Conservation (phyloP, 2,329 filamentous ascomycete species). For the Epichloe coenophiala region DNA sequence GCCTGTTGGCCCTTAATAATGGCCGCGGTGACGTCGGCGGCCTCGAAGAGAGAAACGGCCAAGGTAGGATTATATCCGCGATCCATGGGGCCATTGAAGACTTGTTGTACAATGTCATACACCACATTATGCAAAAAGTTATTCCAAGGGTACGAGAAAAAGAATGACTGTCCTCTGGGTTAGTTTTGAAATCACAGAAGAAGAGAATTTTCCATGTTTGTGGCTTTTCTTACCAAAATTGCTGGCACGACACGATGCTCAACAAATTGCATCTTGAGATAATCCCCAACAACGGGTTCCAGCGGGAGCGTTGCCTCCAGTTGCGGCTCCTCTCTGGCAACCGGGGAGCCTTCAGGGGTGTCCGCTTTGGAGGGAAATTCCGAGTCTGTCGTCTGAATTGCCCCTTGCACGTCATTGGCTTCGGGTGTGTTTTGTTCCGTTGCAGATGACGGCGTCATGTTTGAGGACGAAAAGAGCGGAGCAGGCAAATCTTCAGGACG, state of each 20-base stretch:
- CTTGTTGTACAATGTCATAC: slow-evolving; percentile 96
- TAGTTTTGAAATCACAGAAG: slow-evolving; percentile 2
- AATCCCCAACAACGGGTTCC: slow-evolving; percentile 80
- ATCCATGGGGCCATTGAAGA: slow-evolving; percentile 97
- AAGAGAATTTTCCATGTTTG: not conserved
- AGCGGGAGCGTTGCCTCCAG: slow-evolving; percentile 7
- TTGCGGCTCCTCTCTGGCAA: slow-evolving; percentile 6
- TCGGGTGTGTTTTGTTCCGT: not conserved
- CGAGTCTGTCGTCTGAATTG: not conserved
- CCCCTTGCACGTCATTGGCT: slow-evolving; percentile 2
- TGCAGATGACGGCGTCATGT: not conserved
- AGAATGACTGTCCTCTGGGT: slow-evolving; percentile 57
- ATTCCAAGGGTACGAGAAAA: slow-evolving; percentile 98
- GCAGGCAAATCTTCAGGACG: slow-evolving; percentile 55
- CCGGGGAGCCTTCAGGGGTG: slow-evolving; percentile 1
- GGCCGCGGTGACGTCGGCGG: slow-evolving; percentile 74
- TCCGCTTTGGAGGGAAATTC: not conserved
- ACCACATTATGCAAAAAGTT: slow-evolving; percentile 99
- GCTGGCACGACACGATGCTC: slow-evolving; percentile 89
- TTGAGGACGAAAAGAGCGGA: slow-evolving; percentile 34
- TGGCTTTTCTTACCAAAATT: slow-evolving; percentile 57
- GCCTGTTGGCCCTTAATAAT: slow-evolving; percentile 83
- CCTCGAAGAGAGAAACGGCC: slow-evolving; percentile 86
- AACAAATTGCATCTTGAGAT: slow-evolving; percentile 91
- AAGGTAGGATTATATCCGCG: slow-evolving; percentile 82